phyloP scores from a whole-genome alignment of 768 basidiomycete genomes.

The Tylopilus vinaceipallidus region DNA sequence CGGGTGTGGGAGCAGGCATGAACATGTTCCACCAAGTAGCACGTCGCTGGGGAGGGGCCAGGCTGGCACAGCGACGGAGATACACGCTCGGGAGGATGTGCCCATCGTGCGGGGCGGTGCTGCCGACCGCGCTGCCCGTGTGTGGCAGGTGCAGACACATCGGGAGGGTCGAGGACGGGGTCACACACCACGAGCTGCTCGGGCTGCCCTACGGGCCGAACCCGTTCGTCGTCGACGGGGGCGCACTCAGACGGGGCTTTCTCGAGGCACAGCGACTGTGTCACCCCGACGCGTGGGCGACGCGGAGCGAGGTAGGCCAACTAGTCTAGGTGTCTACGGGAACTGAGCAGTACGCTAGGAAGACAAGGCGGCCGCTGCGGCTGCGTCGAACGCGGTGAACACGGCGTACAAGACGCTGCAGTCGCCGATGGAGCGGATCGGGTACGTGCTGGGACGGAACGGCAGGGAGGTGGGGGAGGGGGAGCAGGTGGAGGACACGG shows the following conservation, averaged over 20 bases:
- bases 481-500: slow-evolving; percentile 70
- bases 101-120: slow-evolving; percentile 56
- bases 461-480: slow-evolving; percentile 59
- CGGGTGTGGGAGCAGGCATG: not conserved
- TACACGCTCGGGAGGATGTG: slow-evolving; percentile 36
- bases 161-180: slow-evolving; percentile 49
- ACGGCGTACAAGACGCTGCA: slow-evolving; percentile 75
- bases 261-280: slow-evolving; percentile 69
- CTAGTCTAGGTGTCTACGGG: slow-evolving; percentile 1
- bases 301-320: slow-evolving; percentile 53
- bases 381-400: slow-evolving; percentile 73
- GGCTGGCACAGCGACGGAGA: slow-evolving; percentile 17
- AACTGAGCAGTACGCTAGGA: slow-evolving; percentile 19
- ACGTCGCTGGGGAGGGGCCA: not conserved
- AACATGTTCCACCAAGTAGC: slow-evolving; percentile 16
- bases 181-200: slow-evolving; percentile 68
- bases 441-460: slow-evolving; percentile 74
- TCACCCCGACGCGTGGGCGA: slow-evolving; percentile 87
- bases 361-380: slow-evolving; percentile 22
- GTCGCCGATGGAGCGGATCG: slow-evolving; percentile 71
- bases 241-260: slow-evolving; percentile 62
- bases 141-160: slow-evolving; percentile 75
- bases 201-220: slow-evolving; percentile 60
- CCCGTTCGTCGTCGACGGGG: slow-evolving; percentile 67
- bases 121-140: slow-evolving; percentile 69